Conservation (phyloP, 257 asterid species). For the Solanum bulbocastanum region DNA sequence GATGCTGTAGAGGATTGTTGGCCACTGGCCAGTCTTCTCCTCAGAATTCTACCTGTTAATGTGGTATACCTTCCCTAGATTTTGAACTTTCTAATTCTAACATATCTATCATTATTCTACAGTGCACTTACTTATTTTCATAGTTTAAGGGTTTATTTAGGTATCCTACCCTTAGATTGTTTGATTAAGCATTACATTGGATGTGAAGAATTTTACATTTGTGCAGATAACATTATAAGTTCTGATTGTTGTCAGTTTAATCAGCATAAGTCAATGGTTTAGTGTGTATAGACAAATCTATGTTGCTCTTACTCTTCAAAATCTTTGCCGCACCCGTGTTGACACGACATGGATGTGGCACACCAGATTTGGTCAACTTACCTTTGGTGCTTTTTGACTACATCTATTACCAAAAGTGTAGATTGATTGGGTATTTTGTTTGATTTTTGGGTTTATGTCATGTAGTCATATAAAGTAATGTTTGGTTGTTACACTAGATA, state of each 20-base stretch:
- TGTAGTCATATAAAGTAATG: neutral
- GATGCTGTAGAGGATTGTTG: neutral
- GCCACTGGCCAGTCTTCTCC: neutral
- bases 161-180: neutral
- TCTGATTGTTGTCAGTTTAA: neutral
- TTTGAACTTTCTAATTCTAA: neutral
- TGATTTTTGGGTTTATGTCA: neutral
- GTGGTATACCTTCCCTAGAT: neutral
- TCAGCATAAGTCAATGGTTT: neutral
- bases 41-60: neutral
- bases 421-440: neutral
- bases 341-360: neutral
- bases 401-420: neutral
- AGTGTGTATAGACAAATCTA: neutral
- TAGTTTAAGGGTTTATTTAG: neutral
- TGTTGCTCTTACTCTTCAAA: neutral
- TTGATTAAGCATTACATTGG: neutral
- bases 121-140: neutral
- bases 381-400: neutral
- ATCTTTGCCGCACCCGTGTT: neutral
- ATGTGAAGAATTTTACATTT: neutral
- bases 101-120: neutral
- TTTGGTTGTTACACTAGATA: neutral
- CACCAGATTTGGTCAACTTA: neutral
- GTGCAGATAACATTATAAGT: neutral